Conservation (phyloP, 768 basidiomycete species). For the Amanita muscaria region DNA sequence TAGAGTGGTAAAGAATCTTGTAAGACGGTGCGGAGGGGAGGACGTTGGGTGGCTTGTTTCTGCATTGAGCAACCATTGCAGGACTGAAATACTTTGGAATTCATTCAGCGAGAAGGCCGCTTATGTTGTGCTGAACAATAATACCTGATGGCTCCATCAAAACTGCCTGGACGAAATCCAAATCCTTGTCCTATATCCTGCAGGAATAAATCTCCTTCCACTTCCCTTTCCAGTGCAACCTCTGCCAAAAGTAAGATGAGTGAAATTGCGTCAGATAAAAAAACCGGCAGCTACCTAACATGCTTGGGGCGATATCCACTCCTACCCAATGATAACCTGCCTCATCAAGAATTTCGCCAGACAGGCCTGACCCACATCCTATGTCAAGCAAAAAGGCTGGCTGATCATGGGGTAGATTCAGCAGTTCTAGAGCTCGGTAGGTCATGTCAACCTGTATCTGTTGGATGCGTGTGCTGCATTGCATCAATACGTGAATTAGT, state of each 20-base stretch:
- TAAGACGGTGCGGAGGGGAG: constrained; percentile 78
- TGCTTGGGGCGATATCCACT: constrained; percentile 90
- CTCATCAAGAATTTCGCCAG: constrained; percentile 93
- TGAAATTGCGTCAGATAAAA: neutral
- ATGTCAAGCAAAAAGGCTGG: constrained; percentile 89
- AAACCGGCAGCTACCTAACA: constrained; percentile 60
- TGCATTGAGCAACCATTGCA: constrained; percentile 97
- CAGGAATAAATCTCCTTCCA: constrained; percentile 92
- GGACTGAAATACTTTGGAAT: constrained; percentile 77
- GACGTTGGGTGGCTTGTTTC: constrained; percentile 87
- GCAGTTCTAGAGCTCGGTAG: constrained; percentile 85
- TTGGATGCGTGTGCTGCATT: constrained; percentile 81
- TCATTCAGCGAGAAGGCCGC: neutral
- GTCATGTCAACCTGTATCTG: constrained; percentile 98
- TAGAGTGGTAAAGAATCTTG: constrained; percentile 87
- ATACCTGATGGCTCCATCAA: constrained; percentile 96
- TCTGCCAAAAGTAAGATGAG: constrained; percentile 40
- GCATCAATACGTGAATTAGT: constrained; percentile 12
- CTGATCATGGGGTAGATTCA: constrained; percentile 71
- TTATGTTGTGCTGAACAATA: constrained; percentile 3
- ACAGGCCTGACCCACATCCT: constrained; percentile 94
- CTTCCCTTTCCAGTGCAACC: constrained; percentile 91
- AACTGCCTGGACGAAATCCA: constrained; percentile 92
- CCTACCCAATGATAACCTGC: constrained; percentile 92
- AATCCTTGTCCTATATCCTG: constrained; percentile 99